Conservation (phyloP, 1,284 basidiomycete species). For the Pterula multifida region DNA sequence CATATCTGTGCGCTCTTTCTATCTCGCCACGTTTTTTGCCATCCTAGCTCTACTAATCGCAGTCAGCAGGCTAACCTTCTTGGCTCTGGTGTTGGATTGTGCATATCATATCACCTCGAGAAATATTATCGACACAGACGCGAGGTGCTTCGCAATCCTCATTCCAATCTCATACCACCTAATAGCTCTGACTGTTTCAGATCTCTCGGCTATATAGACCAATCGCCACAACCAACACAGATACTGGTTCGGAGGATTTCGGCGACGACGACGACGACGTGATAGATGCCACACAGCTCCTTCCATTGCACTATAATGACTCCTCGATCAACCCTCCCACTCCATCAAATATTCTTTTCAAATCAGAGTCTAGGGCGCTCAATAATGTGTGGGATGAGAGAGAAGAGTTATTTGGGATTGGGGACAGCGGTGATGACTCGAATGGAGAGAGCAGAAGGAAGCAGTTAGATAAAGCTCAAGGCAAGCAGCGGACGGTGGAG, state of each 20-base stretch:
- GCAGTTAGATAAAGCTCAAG: too few species aligned
- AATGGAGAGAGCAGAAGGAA: neutral
- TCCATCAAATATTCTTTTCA: conserved; percentile 2
- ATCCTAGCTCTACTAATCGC: conserved; percentile 5
- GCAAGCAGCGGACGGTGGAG: too few species aligned
- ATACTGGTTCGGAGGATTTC: conserved; percentile 32
- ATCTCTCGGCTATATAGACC: conserved; percentile 68
- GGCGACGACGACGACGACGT: conserved; percentile 45
- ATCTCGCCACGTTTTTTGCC: conserved; percentile 6
- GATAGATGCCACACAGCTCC: conserved; percentile 36
- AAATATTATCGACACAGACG: conserved; percentile 62
- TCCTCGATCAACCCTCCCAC: conserved; percentile 10
- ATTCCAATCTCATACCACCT: conserved; percentile 1
- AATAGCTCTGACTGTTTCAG: conserved; percentile 28
- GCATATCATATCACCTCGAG: conserved; percentile 55
- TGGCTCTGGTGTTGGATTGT: conserved; percentile 65
- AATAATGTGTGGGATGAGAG: conserved; percentile 67
- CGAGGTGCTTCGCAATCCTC: conserved; percentile 35
- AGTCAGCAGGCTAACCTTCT: conserved; percentile 63
- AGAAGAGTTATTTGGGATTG: conserved; percentile 66
- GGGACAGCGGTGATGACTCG: conserved; percentile 41
- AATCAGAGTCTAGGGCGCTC: conserved; percentile 23
- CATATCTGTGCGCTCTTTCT: conserved; percentile 41
- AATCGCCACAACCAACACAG: conserved; percentile 26
- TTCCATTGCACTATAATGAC: conserved; percentile 34